Conservation (phyloP, 2,329 filamentous ascomycete genomes). For the Pseudogymnoascus sp. region DNA sequence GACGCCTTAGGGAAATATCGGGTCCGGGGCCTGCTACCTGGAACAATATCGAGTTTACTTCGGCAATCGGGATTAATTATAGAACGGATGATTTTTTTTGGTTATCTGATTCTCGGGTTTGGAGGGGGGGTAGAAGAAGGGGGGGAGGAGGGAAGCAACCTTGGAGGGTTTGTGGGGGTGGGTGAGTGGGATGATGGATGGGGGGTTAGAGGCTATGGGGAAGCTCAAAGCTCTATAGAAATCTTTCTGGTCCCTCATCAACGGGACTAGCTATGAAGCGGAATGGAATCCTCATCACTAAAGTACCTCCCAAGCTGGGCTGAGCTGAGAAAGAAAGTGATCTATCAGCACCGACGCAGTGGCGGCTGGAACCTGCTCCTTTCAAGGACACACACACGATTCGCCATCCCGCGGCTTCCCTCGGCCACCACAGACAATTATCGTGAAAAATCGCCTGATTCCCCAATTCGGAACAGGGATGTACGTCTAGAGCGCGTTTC, state of each 20-base stretch:
- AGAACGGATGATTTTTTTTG: not conserved
- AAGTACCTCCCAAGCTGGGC: not conserved
- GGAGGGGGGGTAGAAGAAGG: not conserved
- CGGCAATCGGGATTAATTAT: not conserved
- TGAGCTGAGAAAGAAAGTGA: not conserved
- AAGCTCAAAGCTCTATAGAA: not conserved
- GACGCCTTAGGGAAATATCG: not conserved
- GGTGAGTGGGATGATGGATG: not conserved
- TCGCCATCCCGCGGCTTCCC: not conserved
- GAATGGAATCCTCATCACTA: not conserved
- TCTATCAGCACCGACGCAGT: not conserved
- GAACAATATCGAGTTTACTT: not conserved
- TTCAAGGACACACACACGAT: not conserved
- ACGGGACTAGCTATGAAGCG: not conserved
- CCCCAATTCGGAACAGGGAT: not conserved
- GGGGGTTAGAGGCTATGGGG: not conserved
- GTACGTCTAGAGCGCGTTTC: no score
- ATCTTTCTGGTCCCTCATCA: not conserved
- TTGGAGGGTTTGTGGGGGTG: not conserved
- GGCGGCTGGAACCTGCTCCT: not conserved
- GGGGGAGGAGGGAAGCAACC: not conserved
- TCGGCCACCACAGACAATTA: not conserved
- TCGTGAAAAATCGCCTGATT: not conserved
- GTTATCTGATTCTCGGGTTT: not conserved
- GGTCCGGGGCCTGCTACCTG: not conserved